Evolutionary conservation across 2,329 filamentous ascomycete species (phyloP).

Genomic region (Sporothrix sp.): DNA sequence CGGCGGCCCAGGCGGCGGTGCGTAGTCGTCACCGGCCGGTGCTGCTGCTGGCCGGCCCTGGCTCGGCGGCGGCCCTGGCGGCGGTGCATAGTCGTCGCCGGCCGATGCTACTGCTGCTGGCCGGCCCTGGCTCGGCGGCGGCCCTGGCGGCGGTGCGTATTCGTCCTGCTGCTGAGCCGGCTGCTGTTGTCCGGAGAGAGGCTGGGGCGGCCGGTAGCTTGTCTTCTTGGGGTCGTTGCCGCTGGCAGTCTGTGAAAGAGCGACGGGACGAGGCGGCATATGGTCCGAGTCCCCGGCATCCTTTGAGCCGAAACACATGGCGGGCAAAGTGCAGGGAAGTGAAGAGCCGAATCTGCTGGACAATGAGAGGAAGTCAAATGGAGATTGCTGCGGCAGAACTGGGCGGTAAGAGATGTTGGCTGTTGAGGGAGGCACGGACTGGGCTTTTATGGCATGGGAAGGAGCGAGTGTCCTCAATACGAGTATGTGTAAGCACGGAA

Average conservation of each 20-base stretch:
- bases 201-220: neutral
- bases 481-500: too few species aligned
- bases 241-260: neutral
- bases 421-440: too few species aligned
- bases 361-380: neutral
- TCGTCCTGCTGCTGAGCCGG: neutral
- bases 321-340: neutral
- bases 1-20: slow-evolving; percentile 19
- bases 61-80: slow-evolving; percentile 13
- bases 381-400: too few species aligned
- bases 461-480: too few species aligned
- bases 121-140: slow-evolving; percentile 15
- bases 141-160: slow-evolving; percentile 12
- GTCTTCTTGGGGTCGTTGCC: neutral
- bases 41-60: neutral
- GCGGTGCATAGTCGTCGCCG: slow-evolving; percentile 17
- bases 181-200: neutral
- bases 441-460: too few species aligned
- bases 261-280: neutral
- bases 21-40: slow-evolving; percentile 15
- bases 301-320: slow-evolving; percentile 19
- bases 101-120: neutral
- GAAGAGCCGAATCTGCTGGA: neutral
- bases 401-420: too few species aligned
- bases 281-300: neutral